A percentile compares a stretch with the other conserved stretches of the same genome.
Conservation (phyloP, 768 basidiomycete species). For the Tubosaeta brunneosetosa region DNA sequence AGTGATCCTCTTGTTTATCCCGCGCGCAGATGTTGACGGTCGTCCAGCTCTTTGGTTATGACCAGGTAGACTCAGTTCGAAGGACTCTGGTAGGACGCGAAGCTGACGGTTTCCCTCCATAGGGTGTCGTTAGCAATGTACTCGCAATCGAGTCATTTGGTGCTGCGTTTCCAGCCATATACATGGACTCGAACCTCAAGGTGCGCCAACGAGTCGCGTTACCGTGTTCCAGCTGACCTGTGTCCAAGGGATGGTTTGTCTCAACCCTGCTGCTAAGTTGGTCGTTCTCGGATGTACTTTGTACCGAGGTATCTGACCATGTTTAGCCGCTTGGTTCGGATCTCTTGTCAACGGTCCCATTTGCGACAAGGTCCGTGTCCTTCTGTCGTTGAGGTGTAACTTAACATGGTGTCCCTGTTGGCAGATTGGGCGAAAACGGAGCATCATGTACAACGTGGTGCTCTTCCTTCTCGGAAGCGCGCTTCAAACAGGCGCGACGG, state of each 20-base stretch:
- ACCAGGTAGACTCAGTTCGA: slow-evolving; percentile 15
- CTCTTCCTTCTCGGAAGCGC: slow-evolving; percentile 29
- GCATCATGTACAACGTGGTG: slow-evolving; percentile 26
- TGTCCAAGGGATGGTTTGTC: slow-evolving; percentile 29
- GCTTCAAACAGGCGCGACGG: slow-evolving; percentile 29
- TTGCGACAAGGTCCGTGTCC: slow-evolving; percentile 25
- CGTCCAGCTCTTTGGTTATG: slow-evolving; percentile 30
- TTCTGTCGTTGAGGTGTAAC: background rate
- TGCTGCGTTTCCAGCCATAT: slow-evolving; percentile 30
- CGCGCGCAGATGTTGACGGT: background rate
- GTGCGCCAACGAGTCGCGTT: slow-evolving; percentile 3
- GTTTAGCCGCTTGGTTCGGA: slow-evolving; percentile 30
- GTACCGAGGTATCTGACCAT: slow-evolving; percentile 5
- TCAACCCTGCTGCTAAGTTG: slow-evolving; percentile 26
- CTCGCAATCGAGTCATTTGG: slow-evolving; percentile 32
- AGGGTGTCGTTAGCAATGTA: slow-evolving; percentile 32
- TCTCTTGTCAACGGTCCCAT: slow-evolving; percentile 28
- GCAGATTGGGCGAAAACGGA: slow-evolving; percentile 27
- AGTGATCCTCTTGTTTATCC: slow-evolving; percentile 6
- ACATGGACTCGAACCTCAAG: slow-evolving; percentile 25
- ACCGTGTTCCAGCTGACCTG: background rate
- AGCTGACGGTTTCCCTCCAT: background rate
- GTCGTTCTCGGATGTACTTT: slow-evolving; percentile 2
- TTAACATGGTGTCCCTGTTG: background rate
- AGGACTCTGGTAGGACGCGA: background rate